Conservation (phyloP, 225 moss, liverwort and hornwort species). For the Antitrichia curtipendula region DNA sequence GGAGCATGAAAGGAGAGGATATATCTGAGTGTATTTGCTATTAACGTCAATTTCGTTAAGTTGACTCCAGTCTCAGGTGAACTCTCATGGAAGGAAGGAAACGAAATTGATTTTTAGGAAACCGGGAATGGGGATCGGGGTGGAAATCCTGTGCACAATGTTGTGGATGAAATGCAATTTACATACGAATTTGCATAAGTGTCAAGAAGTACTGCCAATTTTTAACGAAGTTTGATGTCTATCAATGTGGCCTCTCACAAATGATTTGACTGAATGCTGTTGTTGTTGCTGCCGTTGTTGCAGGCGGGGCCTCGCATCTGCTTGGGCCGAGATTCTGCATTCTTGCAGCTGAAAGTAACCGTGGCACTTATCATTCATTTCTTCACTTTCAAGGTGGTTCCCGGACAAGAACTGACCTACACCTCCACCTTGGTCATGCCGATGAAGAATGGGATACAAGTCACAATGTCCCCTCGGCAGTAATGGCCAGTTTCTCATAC, state of each 20-base stretch:
- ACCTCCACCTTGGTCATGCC: neutral
- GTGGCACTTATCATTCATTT: slow-evolving; percentile 32
- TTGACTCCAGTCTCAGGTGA: slow-evolving; percentile 24
- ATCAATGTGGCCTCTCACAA: neutral
- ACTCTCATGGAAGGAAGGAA: neutral
- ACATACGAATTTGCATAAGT: neutral
- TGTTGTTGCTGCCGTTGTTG: neutral
- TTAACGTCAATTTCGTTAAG: neutral
- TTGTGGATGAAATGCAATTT: neutral
- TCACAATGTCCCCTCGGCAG: slow-evolving; percentile 3
- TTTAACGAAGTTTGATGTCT: slow-evolving; percentile 22
- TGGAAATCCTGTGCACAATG: neutral
- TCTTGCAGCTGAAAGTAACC: slow-evolving; percentile 62
- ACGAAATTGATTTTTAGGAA: neutral
- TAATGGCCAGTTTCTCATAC: neutral
- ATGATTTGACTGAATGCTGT: neutral
- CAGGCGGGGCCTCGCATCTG: slow-evolving; percentile 81
- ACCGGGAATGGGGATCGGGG: neutral
- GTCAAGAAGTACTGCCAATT: neutral
- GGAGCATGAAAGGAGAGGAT: neutral
- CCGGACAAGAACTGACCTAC: slow-evolving; percentile 13
- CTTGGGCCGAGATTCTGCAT: slow-evolving; percentile 70
- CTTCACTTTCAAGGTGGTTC: slow-evolving; percentile 42
- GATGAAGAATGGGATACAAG: slow-evolving; percentile 10
- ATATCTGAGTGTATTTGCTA: neutral